Percentiles rank a stretch among this genome's conserved stretches.
Conservation (phyloP, 768 basidiomycete genomes). For the Russula foetens region DNA sequence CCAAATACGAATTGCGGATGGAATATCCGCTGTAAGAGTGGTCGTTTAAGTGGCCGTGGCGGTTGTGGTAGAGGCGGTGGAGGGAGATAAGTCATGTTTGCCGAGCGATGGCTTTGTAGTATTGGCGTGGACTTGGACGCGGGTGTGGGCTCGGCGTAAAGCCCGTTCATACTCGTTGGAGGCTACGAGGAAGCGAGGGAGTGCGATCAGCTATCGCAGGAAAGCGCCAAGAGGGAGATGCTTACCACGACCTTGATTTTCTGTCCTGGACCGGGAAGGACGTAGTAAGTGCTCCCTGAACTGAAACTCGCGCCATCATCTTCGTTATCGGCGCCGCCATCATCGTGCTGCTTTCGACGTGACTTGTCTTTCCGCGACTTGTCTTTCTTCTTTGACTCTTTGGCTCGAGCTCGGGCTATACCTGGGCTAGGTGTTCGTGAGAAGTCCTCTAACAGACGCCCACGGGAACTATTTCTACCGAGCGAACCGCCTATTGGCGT, state of each 20-base stretch:
- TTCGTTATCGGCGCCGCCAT: constrained; percentile 5
- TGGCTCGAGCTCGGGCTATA: not conserved
- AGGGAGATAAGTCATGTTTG: not conserved
- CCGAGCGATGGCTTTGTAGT: constrained; percentile 6
- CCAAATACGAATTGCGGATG: constrained; percentile 13
- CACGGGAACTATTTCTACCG: constrained; percentile 2
- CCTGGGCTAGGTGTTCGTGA: constrained; percentile 17
- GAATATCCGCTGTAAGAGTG: constrained; percentile 17
- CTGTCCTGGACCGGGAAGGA: constrained; percentile 61
- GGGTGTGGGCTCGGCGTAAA: constrained; percentile 12
- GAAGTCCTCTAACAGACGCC: constrained; percentile 15
- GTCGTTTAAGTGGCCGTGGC: constrained; percentile 14
- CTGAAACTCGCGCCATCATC: constrained; percentile 39
- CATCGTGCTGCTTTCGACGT: not conserved
- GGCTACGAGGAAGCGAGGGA: not conserved
- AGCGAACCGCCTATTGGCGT: constrained; percentile 13
- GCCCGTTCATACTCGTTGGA: constrained; percentile 5
- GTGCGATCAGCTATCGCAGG: not conserved
- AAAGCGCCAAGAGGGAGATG: constrained; percentile 17
- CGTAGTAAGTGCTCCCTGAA: constrained; percentile 68
- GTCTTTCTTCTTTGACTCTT: not conserved
- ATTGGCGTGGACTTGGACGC: constrained; percentile 10
- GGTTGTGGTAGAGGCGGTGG: not conserved
- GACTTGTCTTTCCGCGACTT: constrained; percentile 1
- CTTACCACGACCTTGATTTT: constrained; percentile 71